Conservation (phyloP, 768 basidiomycete species). For the Macrocybe gigantea region DNA sequence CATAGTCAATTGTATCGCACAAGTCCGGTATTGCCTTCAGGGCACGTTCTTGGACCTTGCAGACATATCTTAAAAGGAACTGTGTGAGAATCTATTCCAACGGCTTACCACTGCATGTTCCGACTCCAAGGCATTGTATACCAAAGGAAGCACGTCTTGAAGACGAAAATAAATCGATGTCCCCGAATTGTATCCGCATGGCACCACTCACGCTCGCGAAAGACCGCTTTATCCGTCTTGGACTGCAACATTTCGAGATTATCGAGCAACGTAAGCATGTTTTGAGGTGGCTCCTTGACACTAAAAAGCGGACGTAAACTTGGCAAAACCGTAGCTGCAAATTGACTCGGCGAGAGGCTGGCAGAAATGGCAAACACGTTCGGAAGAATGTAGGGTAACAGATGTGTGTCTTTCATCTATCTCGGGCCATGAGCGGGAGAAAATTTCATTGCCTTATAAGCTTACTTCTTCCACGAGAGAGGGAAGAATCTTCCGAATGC, state of each 20-base stretch:
- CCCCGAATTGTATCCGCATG: too few species aligned
- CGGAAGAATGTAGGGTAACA: slow-evolving; percentile 92
- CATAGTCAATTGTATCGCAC: slow-evolving; percentile 92
- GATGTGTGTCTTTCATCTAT: slow-evolving; percentile 89
- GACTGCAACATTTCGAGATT: slow-evolving; percentile 81
- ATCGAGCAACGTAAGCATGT: slow-evolving; percentile 90
- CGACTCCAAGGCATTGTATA: slow-evolving; percentile 95
- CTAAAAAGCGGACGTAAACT: slow-evolving; percentile 86
- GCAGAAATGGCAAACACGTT: slow-evolving; percentile 90
- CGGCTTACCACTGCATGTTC: slow-evolving; percentile 76
- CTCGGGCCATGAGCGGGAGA: slow-evolving; percentile 1
- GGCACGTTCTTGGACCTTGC: slow-evolving; percentile 87
- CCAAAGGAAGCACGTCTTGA: slow-evolving; percentile 88
- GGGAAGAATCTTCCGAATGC: slow-evolving; percentile 85
- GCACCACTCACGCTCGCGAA: slow-evolving; percentile 73
- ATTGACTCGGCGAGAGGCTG: slow-evolving; percentile 72
- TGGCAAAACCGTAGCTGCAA: slow-evolving; percentile 76
- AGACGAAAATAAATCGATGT: not conserved
- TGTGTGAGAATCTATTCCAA: not conserved
- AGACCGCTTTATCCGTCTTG: slow-evolving; percentile 83
- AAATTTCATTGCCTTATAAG: not conserved
- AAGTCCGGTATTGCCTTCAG: slow-evolving; percentile 78
- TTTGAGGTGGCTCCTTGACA: slow-evolving; percentile 94
- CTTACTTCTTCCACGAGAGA: slow-evolving; percentile 87
- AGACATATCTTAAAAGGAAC: slow-evolving; percentile 2